Evolutionary conservation across 2,329 filamentous ascomycete genomes (phyloP).

Genomic region (Colletotrichum sp.): DNA sequence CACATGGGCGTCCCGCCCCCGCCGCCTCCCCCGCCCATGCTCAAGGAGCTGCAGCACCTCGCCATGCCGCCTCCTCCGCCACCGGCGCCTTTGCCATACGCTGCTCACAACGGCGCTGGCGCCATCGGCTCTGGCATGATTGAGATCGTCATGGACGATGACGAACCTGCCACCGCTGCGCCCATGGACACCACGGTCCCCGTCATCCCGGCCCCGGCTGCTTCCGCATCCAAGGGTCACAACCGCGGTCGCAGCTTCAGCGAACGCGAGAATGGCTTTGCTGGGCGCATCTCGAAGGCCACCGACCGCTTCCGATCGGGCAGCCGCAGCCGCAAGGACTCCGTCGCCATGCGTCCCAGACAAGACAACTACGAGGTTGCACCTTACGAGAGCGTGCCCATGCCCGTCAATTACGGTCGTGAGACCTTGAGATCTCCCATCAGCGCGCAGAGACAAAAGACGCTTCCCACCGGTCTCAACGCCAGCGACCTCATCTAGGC

Average conservation of each 20-base stretch:
- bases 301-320: conserved; percentile 66
- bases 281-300: conserved; percentile 60
- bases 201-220: conserved; percentile 49
- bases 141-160: conserved; percentile 71
- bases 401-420: conserved; percentile 43
- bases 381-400: conserved; percentile 49
- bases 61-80: conserved; percentile 66
- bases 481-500: conserved; percentile 60
- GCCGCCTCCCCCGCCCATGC: conserved; percentile 56
- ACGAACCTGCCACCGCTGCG: conserved; percentile 40
- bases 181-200: conserved; percentile 50
- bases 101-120: conserved; percentile 44
- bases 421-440: conserved; percentile 37
- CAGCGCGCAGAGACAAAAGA: conserved; percentile 30
- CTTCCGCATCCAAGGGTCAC: conserved; percentile 50
- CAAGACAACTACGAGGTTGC: conserved; percentile 38
- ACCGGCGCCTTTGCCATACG: conserved; percentile 60
- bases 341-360: conserved; percentile 41
- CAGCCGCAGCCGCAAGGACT: conserved; percentile 59
- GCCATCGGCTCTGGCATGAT: conserved; percentile 61
- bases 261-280: conserved; percentile 52
- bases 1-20: conserved; percentile 52
- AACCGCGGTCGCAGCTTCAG: conserved; percentile 62
- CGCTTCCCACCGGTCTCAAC: conserved; percentile 56
- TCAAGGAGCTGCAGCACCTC: conserved; percentile 69